Percentiles rank a stretch among this genome's conserved stretches.
Evolutionary conservation across 1,284 basidiomycete species (phyloP).

Genomic region (Apiotrichum veenhuisii): DNA sequence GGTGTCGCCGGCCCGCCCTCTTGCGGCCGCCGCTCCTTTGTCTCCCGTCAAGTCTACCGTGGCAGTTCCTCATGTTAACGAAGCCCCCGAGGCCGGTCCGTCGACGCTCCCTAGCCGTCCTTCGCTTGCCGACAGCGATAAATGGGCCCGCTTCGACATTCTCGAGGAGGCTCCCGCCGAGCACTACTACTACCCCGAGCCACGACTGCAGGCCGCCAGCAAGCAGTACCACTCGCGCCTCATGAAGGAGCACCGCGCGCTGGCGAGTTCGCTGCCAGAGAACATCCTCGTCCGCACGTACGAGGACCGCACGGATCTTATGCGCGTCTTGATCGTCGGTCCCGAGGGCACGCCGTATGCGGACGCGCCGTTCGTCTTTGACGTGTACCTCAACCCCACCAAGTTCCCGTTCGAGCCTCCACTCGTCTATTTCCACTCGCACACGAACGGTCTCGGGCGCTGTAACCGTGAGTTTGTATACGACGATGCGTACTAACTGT

Average conservation of each 20-base stretch:
- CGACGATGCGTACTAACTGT: conserved; percentile 40
- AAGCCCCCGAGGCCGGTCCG: not conserved
- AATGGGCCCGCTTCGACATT: conserved; percentile 73
- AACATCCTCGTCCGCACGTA: conserved; percentile 56
- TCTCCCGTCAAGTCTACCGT: conserved; percentile 8
- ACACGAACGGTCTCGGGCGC: conserved; percentile 89
- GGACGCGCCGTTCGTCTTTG: conserved; percentile 89
- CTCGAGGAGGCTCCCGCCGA: conserved; percentile 69
- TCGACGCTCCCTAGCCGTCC: conserved; percentile 1
- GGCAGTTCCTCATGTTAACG: not conserved
- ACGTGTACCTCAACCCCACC: conserved; percentile 82
- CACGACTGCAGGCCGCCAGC: conserved; percentile 58
- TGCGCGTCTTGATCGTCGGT: conserved; percentile 85
- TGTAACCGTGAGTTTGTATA: conserved; percentile 52
- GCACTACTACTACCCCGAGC: conserved; percentile 66
- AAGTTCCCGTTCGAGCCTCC: conserved; percentile 81
- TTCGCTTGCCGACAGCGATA: conserved; percentile 19
- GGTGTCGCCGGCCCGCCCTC: not conserved
- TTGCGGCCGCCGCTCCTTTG: not conserved
- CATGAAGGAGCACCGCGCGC: conserved; percentile 74
- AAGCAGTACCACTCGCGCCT: conserved; percentile 71
- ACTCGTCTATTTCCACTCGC: conserved; percentile 82
- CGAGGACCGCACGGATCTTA: conserved; percentile 74
- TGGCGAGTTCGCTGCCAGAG: conserved; percentile 67
- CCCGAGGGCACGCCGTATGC: conserved; percentile 90